A percentile compares a stretch with the other conserved stretches of the same genome.
Evolutionary conservation across 139 green algal genomes (phyloP).

Genomic region (Mesotaenium endlicherianum): DNA sequence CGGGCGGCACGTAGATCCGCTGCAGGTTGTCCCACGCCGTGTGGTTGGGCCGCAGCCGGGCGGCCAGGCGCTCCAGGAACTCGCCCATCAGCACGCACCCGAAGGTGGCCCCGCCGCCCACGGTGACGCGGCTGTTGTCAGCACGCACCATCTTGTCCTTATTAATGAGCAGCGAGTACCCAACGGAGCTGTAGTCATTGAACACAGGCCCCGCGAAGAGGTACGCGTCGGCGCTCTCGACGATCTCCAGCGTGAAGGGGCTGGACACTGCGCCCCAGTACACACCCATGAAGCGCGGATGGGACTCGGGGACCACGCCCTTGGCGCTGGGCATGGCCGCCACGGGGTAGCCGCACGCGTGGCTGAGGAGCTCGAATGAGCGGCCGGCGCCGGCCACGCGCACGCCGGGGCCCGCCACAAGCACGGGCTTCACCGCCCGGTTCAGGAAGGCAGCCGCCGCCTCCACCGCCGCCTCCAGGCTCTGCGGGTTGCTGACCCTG

Average conservation of each 20-base stretch:
- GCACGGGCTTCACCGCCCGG: conserved; percentile 39
- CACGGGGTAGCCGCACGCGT: conserved; percentile 54
- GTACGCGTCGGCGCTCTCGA: conserved; percentile 63
- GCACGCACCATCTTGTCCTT: conserved; percentile 59
- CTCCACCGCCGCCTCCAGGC: conserved; percentile 66
- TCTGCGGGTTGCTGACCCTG: conserved; percentile 56
- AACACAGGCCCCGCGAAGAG: conserved; percentile 53
- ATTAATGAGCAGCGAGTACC: conserved; percentile 71
- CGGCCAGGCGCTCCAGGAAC: conserved; percentile 62
- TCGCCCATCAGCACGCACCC: conserved; percentile 69
- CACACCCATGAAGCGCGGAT: conserved; percentile 69
- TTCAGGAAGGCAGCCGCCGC: conserved; percentile 59
- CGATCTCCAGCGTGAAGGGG: conserved; percentile 58
- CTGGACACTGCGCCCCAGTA: conserved; percentile 62
- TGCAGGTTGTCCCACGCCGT: conserved; percentile 59
- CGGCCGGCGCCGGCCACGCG: not conserved
- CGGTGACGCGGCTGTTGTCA: conserved; percentile 56
- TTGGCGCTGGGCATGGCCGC: conserved; percentile 74
- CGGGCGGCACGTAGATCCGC: conserved; percentile 60
- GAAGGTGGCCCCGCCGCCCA: conserved; percentile 61
- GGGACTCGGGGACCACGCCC: conserved; percentile 70
- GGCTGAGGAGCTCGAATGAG: not conserved
- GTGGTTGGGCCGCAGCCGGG: conserved; percentile 48
- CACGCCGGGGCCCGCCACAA: conserved; percentile 14
- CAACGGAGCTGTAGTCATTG: conserved; percentile 75